Base-by-base conservation (phyloP, 768 basidiomycete genomes). In the Suillus hirtellus region DNA sequence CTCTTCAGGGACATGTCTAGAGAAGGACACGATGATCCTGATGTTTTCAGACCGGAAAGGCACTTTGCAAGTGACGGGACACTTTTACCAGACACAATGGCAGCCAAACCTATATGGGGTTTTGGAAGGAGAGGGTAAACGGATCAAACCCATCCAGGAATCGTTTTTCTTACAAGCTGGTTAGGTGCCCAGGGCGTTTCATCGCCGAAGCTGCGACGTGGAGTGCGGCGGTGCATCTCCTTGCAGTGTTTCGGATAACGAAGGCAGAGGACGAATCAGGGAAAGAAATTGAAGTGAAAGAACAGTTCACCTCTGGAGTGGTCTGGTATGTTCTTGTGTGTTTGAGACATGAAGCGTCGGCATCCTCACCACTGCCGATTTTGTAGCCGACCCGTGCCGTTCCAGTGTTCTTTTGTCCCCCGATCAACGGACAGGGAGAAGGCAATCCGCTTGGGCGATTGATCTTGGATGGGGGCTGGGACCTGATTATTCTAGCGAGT, bases 291-390 rank as follows among this genome's bases (percentile, higher is more conserved):
- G 70, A 68, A 44, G 67, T 71, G 0, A 71, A 68, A 53, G 71
- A 72, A 63, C 65, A 72, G 19, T 76, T 76, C 65, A 73, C 69
- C 11, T 61, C 70, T 47, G 74, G 74, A n/a, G 69, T 77, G 42
- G 65, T 76, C 65, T 71, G 69, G 74, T 75, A 15, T n/a, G 75
- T 66, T 66, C 54, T 64, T 61, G 38, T 34, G 40, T 21, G 35
- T 61, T 62, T 49, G 60, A 21, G 55, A 31, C 17, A 10, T 50
- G 27, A 31, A 50, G 9, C 4, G 15, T 31, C 43, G 60, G 56
- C 60, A 35, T 53, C 52, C 19, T 64, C 64, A 37, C 37, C 4
- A 4, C 38, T 38, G 60, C 49, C 8, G 52, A 59, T 63, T 66
- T 75, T 64, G 43, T 64, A 73, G 72, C 8, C 72, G 68, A 35